Percentiles rank a stretch among this genome's conserved stretches.
phyloP scores from a whole-genome alignment of 495 filamentous ascomycete genomes.

The Penicillium mononematosum region DNA sequence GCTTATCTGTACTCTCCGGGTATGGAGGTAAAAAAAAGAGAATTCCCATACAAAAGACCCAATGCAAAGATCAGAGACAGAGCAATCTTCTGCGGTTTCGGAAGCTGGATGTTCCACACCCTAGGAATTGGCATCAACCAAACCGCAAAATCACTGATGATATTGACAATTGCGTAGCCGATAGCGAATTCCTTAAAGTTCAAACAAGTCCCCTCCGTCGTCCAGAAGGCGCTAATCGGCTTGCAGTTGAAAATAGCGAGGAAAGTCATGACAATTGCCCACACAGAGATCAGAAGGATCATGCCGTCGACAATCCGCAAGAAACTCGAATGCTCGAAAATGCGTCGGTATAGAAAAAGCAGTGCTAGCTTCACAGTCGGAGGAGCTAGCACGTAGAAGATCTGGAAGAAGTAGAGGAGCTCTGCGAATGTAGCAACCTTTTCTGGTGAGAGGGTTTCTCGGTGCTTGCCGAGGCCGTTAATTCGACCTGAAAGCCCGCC shows the following conservation, averaged over 20 bases:
- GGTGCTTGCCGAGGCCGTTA: constrained; percentile 7
- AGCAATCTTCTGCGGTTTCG: constrained; percentile 31
- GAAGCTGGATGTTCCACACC: constrained; percentile 37
- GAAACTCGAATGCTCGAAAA: constrained; percentile 3
- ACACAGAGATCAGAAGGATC: constrained; percentile 3
- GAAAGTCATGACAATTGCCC: constrained; percentile 13
- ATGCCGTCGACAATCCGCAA: constrained; percentile 8
- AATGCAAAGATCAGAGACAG: constrained; percentile 39
- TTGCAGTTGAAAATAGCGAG: constrained; percentile 16
- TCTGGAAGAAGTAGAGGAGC: constrained; percentile 14
- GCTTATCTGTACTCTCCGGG: background rate
- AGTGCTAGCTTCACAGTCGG: constrained; percentile 14
- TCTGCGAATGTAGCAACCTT: constrained; percentile 5
- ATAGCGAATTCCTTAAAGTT: constrained; percentile 9
- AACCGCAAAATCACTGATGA: constrained; percentile 40
- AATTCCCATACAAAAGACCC: constrained; percentile 32
- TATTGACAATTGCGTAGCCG: constrained; percentile 24
- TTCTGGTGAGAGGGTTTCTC: background rate
- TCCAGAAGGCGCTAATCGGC: constrained; percentile 19
- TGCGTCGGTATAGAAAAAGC: constrained; percentile 9
- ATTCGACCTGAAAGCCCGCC: background rate
- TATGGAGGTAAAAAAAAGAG: constrained; percentile 5
- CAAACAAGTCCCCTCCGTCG: constrained; percentile 12
- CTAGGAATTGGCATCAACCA: constrained; percentile 40
- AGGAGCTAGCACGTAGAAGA: constrained; percentile 14